Evolutionary conservation across 2,329 filamentous ascomycete species (phyloP), one percentile per base, ranked within the genome.

Genomic region (Pezicula rhizophila): DNA sequence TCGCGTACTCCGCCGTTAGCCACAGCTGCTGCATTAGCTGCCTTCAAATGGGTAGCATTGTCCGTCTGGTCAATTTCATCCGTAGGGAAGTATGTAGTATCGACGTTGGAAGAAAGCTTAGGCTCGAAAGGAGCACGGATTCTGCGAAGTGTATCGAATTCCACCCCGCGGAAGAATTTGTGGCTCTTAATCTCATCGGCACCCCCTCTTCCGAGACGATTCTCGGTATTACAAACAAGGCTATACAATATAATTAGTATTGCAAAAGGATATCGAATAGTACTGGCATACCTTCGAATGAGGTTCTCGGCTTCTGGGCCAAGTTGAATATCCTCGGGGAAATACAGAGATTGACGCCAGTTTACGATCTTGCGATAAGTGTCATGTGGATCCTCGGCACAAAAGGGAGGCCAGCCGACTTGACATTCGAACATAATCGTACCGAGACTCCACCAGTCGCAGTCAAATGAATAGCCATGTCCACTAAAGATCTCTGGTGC

Each of bases 401-500:
- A 99, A 79, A 99, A 99, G 26, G 93, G 93, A 48, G 93, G 93
- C 93, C 93, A 99, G 61, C 93, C 93, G 53, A 99, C 90, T 58
- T 99, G 77, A 69, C 93, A 99, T 70, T 99, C 93, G 63, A 97
- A 99, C 93, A 99, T 97, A 71, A 99, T 99, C 40, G 93, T 96
- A 46, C 93, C 93, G 44, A 99, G 79, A 18, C 89, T 95, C 93
- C 93, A 99, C 93, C 93, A 99, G 75, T 99, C 93, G 67, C 93
- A 99, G 66, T 95, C 86, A 63, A 92, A 96, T 50, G 89, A 89
- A 73, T 99, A 99, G 43, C 93, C 93, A 63, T 95, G 88, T 15
- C 92, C 91, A 42, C 89, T 95, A 69, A 99, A 97, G 61, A 99
- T 97, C 67, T 99, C 93, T 2, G 93, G 93, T 1, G 93, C 93